These are phyloP conservation scores for Elongisporangium senticosum DNA, from an alignment of 352 stramenopile genomes.

Conservation along the genomic window DNA sequence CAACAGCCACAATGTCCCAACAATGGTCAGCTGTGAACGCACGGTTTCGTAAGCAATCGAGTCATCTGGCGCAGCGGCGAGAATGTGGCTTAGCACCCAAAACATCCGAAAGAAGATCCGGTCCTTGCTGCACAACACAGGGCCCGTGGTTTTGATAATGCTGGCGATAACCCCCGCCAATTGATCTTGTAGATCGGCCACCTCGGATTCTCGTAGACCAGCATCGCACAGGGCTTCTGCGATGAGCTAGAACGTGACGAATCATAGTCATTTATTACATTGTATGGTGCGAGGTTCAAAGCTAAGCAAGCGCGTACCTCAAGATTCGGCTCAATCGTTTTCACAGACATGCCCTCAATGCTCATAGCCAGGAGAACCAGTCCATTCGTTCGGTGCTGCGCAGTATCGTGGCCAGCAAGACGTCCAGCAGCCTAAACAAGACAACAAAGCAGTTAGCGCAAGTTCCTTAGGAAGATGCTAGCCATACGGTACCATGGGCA, in stretches of 20 bases:
- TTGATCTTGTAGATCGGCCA: conserved; percentile 62
- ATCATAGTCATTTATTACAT: background rate
- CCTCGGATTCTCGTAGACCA: conserved; percentile 67
- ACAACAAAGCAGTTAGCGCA: conserved; percentile 1
- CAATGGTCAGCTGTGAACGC: background rate
- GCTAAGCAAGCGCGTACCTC: conserved; percentile 21
- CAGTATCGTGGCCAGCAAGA: conserved; percentile 66
- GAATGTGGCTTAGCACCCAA: conserved; percentile 72
- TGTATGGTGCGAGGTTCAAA: background rate
- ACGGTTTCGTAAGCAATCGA: conserved; percentile 57
- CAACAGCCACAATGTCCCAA: background rate
- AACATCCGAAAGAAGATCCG: conserved; percentile 67
- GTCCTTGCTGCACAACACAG: conserved; percentile 34
- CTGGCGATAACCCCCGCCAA: conserved; percentile 53
- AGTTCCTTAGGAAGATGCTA: background rate
- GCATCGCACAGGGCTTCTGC: conserved; percentile 66
- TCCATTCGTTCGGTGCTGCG: conserved; percentile 73
- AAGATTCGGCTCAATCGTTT: conserved; percentile 54
- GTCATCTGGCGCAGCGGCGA: conserved; percentile 44
- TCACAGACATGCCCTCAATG: conserved; percentile 66
- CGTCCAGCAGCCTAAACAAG: conserved; percentile 33
- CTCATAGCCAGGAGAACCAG: conserved; percentile 76
- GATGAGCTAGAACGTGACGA: conserved; percentile 32
- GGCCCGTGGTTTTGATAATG: conserved; percentile 48
- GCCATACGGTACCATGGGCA: conserved; percentile 44